phyloP scores from a whole-genome alignment of 2,329 filamentous ascomycete species.

The Hypoxylon sp. region DNA sequence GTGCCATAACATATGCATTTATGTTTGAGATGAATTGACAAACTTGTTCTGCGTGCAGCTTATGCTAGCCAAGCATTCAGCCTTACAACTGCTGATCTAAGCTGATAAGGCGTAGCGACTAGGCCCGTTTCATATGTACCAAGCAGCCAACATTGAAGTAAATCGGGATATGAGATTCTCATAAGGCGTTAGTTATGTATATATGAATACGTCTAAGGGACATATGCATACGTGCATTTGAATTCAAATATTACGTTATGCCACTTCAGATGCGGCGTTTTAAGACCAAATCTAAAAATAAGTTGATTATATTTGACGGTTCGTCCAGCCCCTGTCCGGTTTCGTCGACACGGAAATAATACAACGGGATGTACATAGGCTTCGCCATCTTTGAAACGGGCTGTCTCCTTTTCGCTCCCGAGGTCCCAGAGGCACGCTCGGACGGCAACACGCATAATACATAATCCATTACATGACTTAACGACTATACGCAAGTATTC shows the following conservation, averaged over 20 bases:
- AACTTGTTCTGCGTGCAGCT: not conserved
- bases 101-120: too few species aligned
- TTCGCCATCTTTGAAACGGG: not conserved
- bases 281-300: conserved; percentile 12
- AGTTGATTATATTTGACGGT: not conserved
- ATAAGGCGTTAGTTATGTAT: too few species aligned
- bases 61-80: not conserved
- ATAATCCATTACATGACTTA: not conserved
- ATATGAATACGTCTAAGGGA: too few species aligned
- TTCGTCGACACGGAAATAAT: not conserved
- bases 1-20: not conserved
- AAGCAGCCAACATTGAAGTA: not conserved
- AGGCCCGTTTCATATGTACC: not conserved
- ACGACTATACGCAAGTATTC: not conserved
- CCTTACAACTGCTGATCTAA: not conserved
- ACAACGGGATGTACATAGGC: not conserved
- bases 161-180: too few species aligned
- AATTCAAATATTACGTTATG: too few species aligned
- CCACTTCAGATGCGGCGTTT: too few species aligned
- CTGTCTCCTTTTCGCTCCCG: not conserved
- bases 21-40: not conserved
- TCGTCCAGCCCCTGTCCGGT: conserved; percentile 1
- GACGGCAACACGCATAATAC: conserved; percentile 4
- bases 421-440: not conserved
- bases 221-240: too few species aligned